Conservation (phyloP, 306 rosid species). For the Comarum palustre region DNA sequence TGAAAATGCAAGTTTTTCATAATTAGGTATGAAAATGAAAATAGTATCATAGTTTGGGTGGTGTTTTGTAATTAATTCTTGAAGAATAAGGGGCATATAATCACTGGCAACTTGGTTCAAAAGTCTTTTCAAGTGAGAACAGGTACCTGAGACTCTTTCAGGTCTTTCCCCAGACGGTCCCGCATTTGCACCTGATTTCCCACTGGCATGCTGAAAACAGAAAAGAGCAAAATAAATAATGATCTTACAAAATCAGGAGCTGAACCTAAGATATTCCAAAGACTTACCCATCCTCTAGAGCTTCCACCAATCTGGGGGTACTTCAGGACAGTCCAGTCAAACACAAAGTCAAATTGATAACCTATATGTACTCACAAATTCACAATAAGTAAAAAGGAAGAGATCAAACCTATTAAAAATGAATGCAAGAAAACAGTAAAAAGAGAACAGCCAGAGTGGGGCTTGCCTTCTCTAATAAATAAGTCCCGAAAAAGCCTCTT, state of each 20-base stretch:
- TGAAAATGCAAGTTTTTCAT: too few relatives aligned
- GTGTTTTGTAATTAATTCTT: too few relatives aligned
- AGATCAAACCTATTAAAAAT: not conserved
- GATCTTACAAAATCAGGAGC: constrained; percentile 12
- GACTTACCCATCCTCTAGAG: constrained; percentile 78
- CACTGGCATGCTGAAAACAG: constrained; percentile 53
- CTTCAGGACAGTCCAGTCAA: constrained; percentile 86
- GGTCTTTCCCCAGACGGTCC: constrained; percentile 65
- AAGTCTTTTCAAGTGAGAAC: constrained; percentile 17
- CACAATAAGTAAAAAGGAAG: not conserved
- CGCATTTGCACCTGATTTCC: constrained; percentile 62
- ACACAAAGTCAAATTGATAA: constrained; percentile 82
- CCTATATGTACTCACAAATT: constrained; percentile 40
- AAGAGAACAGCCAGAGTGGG: constrained; percentile 6
- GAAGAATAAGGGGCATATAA: constrained; percentile 10
- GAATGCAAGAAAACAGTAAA: not conserved
- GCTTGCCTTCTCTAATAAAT: constrained; percentile 88
- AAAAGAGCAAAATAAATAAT: constrained; percentile 37
- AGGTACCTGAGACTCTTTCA: constrained; percentile 73
- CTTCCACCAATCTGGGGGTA: constrained; percentile 66
- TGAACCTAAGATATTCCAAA: constrained; percentile 15
- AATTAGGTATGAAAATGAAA: too few relatives aligned
- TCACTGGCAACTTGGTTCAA: constrained; percentile 20
- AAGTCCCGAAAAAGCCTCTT: constrained; percentile 95
- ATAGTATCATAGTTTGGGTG: too few relatives aligned